These are phyloP conservation scores for Fusarium sp. DNA, from an alignment of 2,329 filamentous ascomycete species.

Conservation along the genomic window DNA sequence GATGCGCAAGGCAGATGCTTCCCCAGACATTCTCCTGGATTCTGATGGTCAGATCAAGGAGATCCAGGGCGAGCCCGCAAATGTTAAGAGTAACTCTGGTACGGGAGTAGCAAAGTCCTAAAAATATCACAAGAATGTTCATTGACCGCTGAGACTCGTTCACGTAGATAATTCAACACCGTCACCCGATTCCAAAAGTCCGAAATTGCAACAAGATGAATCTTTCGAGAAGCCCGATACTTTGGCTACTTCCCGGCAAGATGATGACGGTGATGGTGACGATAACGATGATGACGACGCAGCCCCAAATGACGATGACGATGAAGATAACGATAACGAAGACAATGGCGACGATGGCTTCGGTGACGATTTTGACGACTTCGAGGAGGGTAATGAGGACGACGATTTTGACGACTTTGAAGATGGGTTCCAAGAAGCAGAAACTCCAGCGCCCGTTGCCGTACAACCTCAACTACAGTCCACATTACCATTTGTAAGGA, in stretches of 20 bases:
- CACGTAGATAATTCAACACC: slow-evolving; percentile 47
- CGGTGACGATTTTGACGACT: slow-evolving; percentile 73
- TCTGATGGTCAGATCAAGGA: slow-evolving; percentile 58
- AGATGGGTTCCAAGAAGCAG: slow-evolving; percentile 75
- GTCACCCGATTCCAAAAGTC: slow-evolving; percentile 49
- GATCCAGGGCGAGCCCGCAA: slow-evolving; percentile 44
- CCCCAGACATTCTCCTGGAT: slow-evolving; percentile 66
- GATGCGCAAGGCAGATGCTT: slow-evolving; percentile 64
- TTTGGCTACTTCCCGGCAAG: slow-evolving; percentile 37
- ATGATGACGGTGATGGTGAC: slow-evolving; percentile 44
- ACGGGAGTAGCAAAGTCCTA: slow-evolving; percentile 46
- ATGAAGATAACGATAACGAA: slow-evolving; percentile 30
- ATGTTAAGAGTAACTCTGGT: slow-evolving; percentile 46
- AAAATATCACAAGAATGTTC: slow-evolving; percentile 36
- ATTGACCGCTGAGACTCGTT: slow-evolving; percentile 46
- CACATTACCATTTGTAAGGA: slow-evolving; percentile 62
- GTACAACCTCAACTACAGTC: slow-evolving; percentile 53
- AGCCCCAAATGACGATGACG: slow-evolving; percentile 26
- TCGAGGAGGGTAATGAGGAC: slow-evolving; percentile 69
- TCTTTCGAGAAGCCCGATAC: slow-evolving; percentile 44
- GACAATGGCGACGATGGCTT: slow-evolving; percentile 61
- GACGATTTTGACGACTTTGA: slow-evolving; percentile 78
- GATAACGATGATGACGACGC: slow-evolving; percentile 16
- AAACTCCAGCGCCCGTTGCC: slow-evolving; percentile 51
- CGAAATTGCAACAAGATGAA: slow-evolving; percentile 49